Percentiles rank a stretch among this genome's conserved stretches.
Conservation (phyloP, 1,284 basidiomycete species). For the Abortiporus biennis region DNA sequence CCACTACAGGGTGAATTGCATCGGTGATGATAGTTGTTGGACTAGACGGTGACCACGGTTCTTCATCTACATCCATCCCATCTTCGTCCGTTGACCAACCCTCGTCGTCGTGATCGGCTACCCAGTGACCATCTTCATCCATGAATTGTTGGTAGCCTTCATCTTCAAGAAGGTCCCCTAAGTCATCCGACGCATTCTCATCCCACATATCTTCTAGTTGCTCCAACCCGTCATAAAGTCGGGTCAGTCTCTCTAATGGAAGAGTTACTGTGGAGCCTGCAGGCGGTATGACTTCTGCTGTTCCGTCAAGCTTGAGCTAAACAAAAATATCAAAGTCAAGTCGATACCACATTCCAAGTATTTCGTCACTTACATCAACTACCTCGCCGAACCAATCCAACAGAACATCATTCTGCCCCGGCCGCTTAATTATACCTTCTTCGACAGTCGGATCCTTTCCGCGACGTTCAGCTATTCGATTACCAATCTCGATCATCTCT, state of each 20-base stretch:
- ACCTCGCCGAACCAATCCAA: constrained; percentile 77
- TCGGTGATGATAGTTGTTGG: constrained; percentile 16
- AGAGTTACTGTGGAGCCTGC: constrained; percentile 42
- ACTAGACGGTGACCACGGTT: constrained; percentile 23
- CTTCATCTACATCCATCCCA: constrained; percentile 22
- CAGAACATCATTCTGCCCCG: constrained; percentile 34
- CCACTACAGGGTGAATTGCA: neutral
- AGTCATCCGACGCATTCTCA: constrained; percentile 36
- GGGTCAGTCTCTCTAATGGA: constrained; percentile 61
- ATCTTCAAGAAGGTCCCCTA: constrained; percentile 31
- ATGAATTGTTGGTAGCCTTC: constrained; percentile 23
- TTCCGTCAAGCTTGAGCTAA: constrained; percentile 67
- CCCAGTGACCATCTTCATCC: constrained; percentile 47
- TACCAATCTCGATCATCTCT: constrained; percentile 60
- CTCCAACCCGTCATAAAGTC: constrained; percentile 68
- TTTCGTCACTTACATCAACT: constrained; percentile 46
- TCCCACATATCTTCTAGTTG: constrained; percentile 73
- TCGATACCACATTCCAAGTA: neutral
- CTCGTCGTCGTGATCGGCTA: constrained; percentile 32
- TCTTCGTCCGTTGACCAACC: constrained; percentile 25
- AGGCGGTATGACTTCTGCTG: constrained; percentile 60
- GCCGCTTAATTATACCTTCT: constrained; percentile 41
- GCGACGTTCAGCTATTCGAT: constrained; percentile 45
- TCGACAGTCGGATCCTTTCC: constrained; percentile 29
- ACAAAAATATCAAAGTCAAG: neutral